Conservation (phyloP, 192 early-diverging fungal genomes). For the Entomortierella lignicola region DNA sequence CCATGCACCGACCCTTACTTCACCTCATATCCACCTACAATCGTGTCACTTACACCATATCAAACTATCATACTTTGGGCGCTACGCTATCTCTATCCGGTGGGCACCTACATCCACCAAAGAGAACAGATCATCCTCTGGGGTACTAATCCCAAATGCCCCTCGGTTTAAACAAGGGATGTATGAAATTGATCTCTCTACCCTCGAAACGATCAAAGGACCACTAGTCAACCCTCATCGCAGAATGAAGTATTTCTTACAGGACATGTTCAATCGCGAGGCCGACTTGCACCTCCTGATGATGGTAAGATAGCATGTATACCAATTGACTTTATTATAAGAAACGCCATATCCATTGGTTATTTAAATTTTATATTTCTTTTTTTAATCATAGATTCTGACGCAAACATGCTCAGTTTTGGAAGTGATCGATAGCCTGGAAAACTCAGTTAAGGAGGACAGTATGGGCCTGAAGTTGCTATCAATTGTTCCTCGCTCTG, state of each 20-base stretch:
- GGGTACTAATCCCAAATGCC: slow-evolving; percentile 24
- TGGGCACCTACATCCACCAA: slow-evolving; percentile 16
- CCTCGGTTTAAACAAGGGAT: slow-evolving; percentile 40
- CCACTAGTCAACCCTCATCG: slow-evolving; percentile 29
- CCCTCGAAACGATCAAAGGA: background rate
- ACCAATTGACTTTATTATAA: too few species aligned
- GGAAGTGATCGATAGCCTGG: slow-evolving; percentile 43
- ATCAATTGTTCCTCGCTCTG: slow-evolving; percentile 40
- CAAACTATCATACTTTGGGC: slow-evolving; percentile 27
- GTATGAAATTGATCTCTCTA: slow-evolving; percentile 33
- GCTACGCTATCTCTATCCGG: slow-evolving; percentile 20
- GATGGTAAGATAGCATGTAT: slow-evolving; percentile 24
- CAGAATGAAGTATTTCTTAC: slow-evolving; percentile 47
- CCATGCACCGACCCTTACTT: slow-evolving; percentile 40
- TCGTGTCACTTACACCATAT: slow-evolving; percentile 32
- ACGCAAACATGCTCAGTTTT: slow-evolving; percentile 35
- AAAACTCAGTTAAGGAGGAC: slow-evolving; percentile 44
- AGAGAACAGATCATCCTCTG: slow-evolving; percentile 28
- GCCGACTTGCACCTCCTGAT: slow-evolving; percentile 41
- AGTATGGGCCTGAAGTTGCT: slow-evolving; percentile 35
- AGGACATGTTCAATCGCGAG: slow-evolving; percentile 49
- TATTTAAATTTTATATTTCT: background rate
- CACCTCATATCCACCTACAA: slow-evolving; percentile 11
- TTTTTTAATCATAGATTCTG: slow-evolving; percentile 18
- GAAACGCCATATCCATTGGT: background rate